These are phyloP conservation scores for Prunus padus DNA, from an alignment of 306 rosid species.

Conservation along the genomic window DNA sequence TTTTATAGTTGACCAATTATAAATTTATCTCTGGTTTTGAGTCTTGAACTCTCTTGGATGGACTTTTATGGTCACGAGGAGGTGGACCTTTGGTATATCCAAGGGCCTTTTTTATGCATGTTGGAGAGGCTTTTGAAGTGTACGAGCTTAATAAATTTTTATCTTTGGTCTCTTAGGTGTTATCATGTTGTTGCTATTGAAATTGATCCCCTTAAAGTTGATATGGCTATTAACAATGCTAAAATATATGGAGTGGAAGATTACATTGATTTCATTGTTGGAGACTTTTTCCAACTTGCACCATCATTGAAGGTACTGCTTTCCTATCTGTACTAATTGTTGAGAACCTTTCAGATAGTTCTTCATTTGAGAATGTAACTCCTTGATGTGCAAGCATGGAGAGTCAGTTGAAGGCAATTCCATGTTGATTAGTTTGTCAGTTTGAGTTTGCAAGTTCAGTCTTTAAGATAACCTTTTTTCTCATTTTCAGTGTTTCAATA, in stretches of 20 bases:
- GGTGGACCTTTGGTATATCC: not conserved
- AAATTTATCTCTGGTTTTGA: not conserved
- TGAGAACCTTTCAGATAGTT: constrained; percentile 6
- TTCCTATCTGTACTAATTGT: not conserved
- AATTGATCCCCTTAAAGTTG: constrained; percentile 31
- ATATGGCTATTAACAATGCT: constrained; percentile 36
- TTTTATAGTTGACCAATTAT: not conserved
- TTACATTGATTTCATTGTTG: constrained; percentile 35
- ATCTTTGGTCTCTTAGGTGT: constrained; percentile 24
- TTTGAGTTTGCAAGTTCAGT: not conserved
- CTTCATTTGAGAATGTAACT: not conserved
- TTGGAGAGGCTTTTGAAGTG: not conserved
- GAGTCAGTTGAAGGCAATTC: not conserved
- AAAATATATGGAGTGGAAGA: constrained; percentile 37
- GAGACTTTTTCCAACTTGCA: constrained; percentile 40
- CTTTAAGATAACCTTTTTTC: not conserved
- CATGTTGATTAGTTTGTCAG: not conserved
- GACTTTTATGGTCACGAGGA: not conserved
- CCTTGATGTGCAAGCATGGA: not conserved
- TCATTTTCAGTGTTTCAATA: not conserved
- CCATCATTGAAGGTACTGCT: constrained; percentile 33
- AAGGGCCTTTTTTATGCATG: not conserved
- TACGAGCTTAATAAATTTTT: constrained; percentile 9
- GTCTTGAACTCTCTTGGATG: not conserved
- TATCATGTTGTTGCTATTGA: constrained; percentile 38